Evolutionary conservation across 139 green algal species (phyloP), one percentile per base, ranked within the genome.

Genomic region (Chlorella sp.): DNA sequence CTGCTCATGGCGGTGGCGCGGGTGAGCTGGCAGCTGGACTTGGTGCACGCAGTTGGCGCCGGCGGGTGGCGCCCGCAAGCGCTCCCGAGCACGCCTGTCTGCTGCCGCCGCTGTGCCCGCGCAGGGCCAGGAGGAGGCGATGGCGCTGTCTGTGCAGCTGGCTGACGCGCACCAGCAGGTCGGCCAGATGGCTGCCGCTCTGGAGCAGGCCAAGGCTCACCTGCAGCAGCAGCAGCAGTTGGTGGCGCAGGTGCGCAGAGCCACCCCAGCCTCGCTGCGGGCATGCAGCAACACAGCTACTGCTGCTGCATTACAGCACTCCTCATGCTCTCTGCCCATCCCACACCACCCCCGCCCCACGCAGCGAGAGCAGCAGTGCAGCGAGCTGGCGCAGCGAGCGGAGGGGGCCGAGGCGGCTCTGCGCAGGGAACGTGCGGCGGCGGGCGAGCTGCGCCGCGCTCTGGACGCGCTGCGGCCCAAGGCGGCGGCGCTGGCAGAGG

Each of bases 71-170:
- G 23, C 12, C 61, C 33, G 38, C 36, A 19, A 67, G 31, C 31
- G 31, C 29, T 17, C 31, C 40, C 33, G 41, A 25, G 31, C 33
- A 66, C n/a, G 29, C 42, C 25, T 15, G 29, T n/a, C 33, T 15
- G 9, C 21, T 9, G 8, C 69, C 11, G 5, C 1, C 17, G 4
- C 56, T 38, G 0, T 11, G 14, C 46, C 15, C 5, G 5, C 74
- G 79, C 74, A 84, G 79, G 71, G 67, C 38, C 67, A 84, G 51
- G 75, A 89, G 43, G 85, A 90, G 68, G 77, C 71, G 31, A 58
- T 83, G 8, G 38, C 19, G 11, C 67, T 89, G 46, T 75, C 80
- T 7, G 56, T 74, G n/a, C 76, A 89, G 67, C 72, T 90, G 29
- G 76, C 72, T 38, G 80, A 89, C 40, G 46, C 58, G 14, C 55